A percentile compares a stretch with the other conserved stretches of the same genome.
Conservation (phyloP, 208 protist species). For the Leishmania arabica region DNA sequence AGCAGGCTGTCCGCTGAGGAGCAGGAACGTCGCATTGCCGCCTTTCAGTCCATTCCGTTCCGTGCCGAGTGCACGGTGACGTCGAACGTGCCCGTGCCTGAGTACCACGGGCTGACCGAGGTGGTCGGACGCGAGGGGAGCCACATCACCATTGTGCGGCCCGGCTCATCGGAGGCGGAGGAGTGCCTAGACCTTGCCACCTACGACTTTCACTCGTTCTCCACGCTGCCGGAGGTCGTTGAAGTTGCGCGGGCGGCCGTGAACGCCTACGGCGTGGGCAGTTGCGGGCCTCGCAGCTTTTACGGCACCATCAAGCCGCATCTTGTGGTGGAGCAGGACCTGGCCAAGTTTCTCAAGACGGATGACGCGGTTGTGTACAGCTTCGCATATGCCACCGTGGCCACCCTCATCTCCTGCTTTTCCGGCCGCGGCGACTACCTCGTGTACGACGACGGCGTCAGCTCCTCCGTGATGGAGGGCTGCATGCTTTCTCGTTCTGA, state of each 20-base stretch:
- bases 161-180: conserved; percentile 28
- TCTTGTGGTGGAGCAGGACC: conserved; percentile 90
- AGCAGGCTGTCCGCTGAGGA: conserved; percentile 77
- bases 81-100: conserved; percentile 51
- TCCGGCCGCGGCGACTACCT: conserved; percentile 92
- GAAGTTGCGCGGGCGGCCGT: conserved; percentile 85
- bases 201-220: conserved; percentile 95
- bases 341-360: conserved; percentile 90
- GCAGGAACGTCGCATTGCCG: conserved; percentile 73
- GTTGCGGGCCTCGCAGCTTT: conserved; percentile 97
- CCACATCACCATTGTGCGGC: conserved; percentile 56
- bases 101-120: conserved; percentile 44
- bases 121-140: conserved; percentile 57
- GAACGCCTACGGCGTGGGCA: conserved; percentile 95
- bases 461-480: conserved; percentile 87
- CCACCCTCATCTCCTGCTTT: conserved; percentile 96
- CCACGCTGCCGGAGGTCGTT: conserved; percentile 79
- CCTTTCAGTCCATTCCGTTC: conserved; percentile 67
- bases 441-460: conserved; percentile 89
- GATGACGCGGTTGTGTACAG: conserved; percentile 95
- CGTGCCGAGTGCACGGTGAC: conserved; percentile 38
- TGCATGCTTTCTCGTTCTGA: conserved; percentile 87
- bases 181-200: conserved; percentile 91
- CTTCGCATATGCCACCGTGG: conserved; percentile 95
- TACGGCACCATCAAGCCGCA: conserved; percentile 98